Conservation (phyloP, 169 alveolate species). For the Plasmodium gonderi region DNA sequence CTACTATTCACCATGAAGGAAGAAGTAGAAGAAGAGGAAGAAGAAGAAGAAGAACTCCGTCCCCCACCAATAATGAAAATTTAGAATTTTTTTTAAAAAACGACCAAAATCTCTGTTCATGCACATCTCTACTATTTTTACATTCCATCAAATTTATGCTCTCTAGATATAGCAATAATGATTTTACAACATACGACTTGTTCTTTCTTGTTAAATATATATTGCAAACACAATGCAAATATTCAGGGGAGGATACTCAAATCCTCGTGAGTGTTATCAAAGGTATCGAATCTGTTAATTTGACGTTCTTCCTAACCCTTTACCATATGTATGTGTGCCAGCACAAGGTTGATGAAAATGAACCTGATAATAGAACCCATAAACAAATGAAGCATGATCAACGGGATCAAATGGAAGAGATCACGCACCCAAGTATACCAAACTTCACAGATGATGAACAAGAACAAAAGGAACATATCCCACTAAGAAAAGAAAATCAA, state of each 20-base stretch:
- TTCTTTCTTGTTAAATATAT: constrained; percentile 53
- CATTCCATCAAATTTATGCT: constrained; percentile 51
- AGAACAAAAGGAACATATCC: too few relatives aligned
- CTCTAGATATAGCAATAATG: constrained; percentile 3
- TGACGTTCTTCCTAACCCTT: constrained; percentile 25
- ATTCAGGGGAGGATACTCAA: neutral
- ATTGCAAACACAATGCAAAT: constrained; percentile 41
- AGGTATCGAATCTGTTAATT: constrained; percentile 41
- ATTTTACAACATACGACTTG: constrained; percentile 37
- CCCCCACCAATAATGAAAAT: constrained; percentile 4
- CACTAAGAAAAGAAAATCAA: too few relatives aligned
- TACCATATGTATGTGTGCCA: constrained; percentile 25
- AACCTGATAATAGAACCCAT: neutral
- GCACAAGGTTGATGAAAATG: neutral
- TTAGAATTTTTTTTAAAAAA: constrained; percentile 13
- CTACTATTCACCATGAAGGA: constrained; percentile 5
- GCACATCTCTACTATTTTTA: constrained; percentile 53
- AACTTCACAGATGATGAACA: too few relatives aligned
- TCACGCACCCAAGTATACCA: too few relatives aligned
- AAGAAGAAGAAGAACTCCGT: too few relatives aligned
- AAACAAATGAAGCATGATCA: neutral
- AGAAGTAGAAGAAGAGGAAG: too few relatives aligned
- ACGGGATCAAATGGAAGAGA: neutral
- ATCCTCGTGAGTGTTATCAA: constrained; percentile 48
- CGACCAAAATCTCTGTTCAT: constrained; percentile 40